phyloP scores from a whole-genome alignment of 345 rosid species.

The Murraya koenigii region DNA sequence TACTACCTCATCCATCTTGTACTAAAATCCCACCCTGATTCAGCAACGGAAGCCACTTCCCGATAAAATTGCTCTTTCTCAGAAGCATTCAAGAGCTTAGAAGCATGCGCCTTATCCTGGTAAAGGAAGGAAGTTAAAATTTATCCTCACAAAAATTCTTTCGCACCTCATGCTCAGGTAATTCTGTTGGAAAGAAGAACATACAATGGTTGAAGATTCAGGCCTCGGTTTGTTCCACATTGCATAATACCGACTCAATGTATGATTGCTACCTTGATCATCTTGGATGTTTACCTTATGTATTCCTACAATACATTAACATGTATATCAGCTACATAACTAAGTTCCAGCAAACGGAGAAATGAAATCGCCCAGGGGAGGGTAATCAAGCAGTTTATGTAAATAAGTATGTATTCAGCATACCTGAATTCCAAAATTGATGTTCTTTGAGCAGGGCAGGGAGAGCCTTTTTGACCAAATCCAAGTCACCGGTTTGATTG shows the following conservation, averaged over 20 bases:
- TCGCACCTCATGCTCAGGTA: background rate
- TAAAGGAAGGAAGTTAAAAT: slow-evolving; percentile 5
- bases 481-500: slow-evolving; percentile 54
- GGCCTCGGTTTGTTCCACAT: slow-evolving; percentile 93
- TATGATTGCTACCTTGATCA: slow-evolving; percentile 40
- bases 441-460: slow-evolving; percentile 77
- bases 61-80: slow-evolving; percentile 66
- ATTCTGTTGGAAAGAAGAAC: slow-evolving; percentile 28
- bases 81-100: slow-evolving; percentile 38
- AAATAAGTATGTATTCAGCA: background rate
- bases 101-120: slow-evolving; percentile 69
- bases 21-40: slow-evolving; percentile 94
- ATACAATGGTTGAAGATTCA: slow-evolving; percentile 55
- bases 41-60: slow-evolving; percentile 79
- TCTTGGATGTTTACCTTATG: slow-evolving; percentile 64
- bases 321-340: background rate
- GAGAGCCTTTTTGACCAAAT: slow-evolving; percentile 49
- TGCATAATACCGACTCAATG: slow-evolving; percentile 76
- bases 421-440: slow-evolving; percentile 80
- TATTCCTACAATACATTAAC: slow-evolving; percentile 38
- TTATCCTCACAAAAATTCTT: background rate
- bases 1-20: slow-evolving; percentile 91
- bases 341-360: slow-evolving; percentile 5
- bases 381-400: background rate
- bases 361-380: background rate